Conservation (phyloP, 2,329 filamentous ascomycete species). For the Teratosphaeria destructans region DNA sequence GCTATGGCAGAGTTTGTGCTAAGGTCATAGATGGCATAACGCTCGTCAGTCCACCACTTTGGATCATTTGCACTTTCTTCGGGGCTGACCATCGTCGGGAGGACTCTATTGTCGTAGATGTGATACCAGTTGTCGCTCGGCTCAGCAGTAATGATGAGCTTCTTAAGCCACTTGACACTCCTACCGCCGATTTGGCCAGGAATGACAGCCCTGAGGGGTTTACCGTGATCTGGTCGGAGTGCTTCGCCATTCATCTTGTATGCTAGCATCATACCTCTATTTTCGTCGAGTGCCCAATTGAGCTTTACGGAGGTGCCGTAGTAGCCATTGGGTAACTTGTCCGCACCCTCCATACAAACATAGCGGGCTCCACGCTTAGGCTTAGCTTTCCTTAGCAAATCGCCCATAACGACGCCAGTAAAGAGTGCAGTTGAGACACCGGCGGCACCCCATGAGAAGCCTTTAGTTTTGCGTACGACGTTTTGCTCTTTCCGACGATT, state of each 20-base stretch:
- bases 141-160: slow-evolving; percentile 62
- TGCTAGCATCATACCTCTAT: slow-evolving; percentile 74
- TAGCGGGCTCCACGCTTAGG: slow-evolving; percentile 64
- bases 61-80: slow-evolving; percentile 65
- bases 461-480: slow-evolving; percentile 77
- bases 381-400: slow-evolving; percentile 58
- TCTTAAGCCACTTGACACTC: slow-evolving; percentile 88
- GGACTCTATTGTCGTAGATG: slow-evolving; percentile 82
- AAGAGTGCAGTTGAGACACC: slow-evolving; percentile 80
- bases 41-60: slow-evolving; percentile 76
- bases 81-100: slow-evolving; percentile 77
- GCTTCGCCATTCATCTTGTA: slow-evolving; percentile 84
- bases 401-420: slow-evolving; percentile 68
- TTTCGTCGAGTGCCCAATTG: slow-evolving; percentile 77
- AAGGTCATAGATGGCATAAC: slow-evolving; percentile 87
- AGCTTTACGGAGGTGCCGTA: slow-evolving; percentile 84
- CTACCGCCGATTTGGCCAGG: slow-evolving; percentile 86
- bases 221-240: slow-evolving; percentile 74
- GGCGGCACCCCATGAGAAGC: slow-evolving; percentile 87
- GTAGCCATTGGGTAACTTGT: slow-evolving; percentile 73
- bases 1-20: slow-evolving; percentile 77
- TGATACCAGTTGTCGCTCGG: slow-evolving; percentile 94
- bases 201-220: slow-evolving; percentile 70
- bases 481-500: slow-evolving; percentile 93
- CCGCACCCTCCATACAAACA: slow-evolving; percentile 84